A percentile compares a stretch with the other conserved stretches of the same genome.
Evolutionary conservation across 768 basidiomycete genomes (phyloP).

Genomic region (Hypholoma sublateritium): DNA sequence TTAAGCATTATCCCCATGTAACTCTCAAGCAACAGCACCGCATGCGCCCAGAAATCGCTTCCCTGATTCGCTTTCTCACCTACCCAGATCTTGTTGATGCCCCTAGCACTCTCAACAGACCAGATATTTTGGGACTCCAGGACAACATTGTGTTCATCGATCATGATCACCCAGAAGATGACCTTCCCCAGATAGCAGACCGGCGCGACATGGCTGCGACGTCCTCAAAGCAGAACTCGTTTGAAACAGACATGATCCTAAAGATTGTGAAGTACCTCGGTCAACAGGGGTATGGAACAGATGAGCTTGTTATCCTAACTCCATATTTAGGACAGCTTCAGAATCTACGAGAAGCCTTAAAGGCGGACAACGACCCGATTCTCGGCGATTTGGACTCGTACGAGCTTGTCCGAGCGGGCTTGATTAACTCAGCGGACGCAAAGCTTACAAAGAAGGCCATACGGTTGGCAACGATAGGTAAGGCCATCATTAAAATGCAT

Average conservation of each 20-base stretch:
- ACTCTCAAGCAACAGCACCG: conserved; percentile 61
- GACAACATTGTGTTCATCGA: conserved; percentile 63
- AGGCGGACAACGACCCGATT: conserved; percentile 52
- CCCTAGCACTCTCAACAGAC: conserved; percentile 44
- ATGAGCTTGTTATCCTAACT: conserved; percentile 62
- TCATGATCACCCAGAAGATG: conserved; percentile 57
- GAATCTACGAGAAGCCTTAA: conserved; percentile 45
- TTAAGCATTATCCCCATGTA: conserved; percentile 60
- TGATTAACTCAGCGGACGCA: conserved; percentile 39
- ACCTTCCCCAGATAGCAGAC: conserved; percentile 39
- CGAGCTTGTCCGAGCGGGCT: conserved; percentile 58
- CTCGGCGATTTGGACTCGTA: conserved; percentile 61
- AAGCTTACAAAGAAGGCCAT: conserved; percentile 44
- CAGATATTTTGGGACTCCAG: conserved; percentile 51
- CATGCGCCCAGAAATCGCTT: conserved; percentile 75
- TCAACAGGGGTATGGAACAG: conserved; percentile 67
- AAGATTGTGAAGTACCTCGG: conserved; percentile 64
- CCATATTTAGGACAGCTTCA: conserved; percentile 69
- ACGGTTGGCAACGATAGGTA: conserved; percentile 67
- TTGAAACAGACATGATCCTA: conserved; percentile 62
- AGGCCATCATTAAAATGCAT: conserved; percentile 3
- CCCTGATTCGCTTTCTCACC: conserved; percentile 57
- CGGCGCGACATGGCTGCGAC: conserved; percentile 42
- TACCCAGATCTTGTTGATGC: conserved; percentile 67
- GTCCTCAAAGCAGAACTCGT: conserved; percentile 61